Conservation (phyloP, 768 basidiomycete species). For the Xerocomus spinulosus region DNA sequence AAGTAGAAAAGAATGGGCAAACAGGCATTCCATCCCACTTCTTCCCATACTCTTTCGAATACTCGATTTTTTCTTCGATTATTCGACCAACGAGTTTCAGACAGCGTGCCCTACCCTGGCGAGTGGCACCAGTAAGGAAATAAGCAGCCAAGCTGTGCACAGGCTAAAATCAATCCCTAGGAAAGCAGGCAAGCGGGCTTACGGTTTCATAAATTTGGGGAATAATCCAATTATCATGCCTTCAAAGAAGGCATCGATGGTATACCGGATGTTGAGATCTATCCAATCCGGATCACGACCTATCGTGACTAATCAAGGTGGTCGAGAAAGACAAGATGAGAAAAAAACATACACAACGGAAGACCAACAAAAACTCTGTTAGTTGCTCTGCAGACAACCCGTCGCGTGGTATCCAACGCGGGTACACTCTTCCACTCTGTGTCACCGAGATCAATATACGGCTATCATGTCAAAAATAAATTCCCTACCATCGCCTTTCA, state of each 20-base stretch:
- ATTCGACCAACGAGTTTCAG: conserved; percentile 23
- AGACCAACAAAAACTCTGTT: conserved; percentile 48
- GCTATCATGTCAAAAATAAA: neutral
- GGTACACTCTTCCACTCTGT: conserved; percentile 40
- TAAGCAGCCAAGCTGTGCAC: conserved; percentile 13
- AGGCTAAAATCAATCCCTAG: neutral
- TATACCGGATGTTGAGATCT: neutral
- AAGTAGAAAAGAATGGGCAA: neutral
- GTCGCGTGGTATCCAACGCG: conserved; percentile 21
- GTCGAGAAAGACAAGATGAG: neutral
- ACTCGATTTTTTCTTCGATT: conserved; percentile 25
- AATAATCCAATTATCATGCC: neutral
- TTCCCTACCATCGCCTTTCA: conserved; percentile 7
- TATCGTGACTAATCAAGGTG: neutral
- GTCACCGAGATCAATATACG: neutral
- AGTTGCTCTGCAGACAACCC: conserved; percentile 37
- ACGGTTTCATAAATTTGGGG: neutral
- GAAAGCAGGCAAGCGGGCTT: neutral
- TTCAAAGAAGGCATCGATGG: neutral
- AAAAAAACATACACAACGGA: conserved; percentile 36
- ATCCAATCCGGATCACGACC: neutral
- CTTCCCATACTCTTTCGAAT: conserved; percentile 18
- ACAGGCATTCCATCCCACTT: conserved; percentile 26
- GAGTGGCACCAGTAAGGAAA: conserved; percentile 3
- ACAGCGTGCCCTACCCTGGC: conserved; percentile 2